phyloP scores from a whole-genome alignment of 1,284 basidiomycete genomes.

The Clitocybe nebularis region DNA sequence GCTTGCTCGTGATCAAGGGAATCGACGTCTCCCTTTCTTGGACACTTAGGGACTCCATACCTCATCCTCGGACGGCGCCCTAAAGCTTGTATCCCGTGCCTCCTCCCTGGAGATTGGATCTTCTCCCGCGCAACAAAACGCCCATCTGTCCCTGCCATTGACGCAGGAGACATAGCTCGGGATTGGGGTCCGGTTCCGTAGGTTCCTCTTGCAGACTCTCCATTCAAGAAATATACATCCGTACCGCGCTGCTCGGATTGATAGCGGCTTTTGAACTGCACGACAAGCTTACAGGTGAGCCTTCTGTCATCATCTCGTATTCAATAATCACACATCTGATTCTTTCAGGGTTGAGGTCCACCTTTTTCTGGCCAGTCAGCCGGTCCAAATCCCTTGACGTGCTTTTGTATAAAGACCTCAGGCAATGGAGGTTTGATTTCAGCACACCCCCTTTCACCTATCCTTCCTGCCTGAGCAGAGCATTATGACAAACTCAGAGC shows the following conservation, averaged over 20 bases:
- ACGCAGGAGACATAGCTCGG: too few relatives aligned
- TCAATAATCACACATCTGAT: slow-evolving; percentile 9
- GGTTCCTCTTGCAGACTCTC: too few relatives aligned
- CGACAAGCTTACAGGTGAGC: slow-evolving; percentile 10
- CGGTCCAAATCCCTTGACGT: slow-evolving; percentile 11
- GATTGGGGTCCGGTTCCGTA: too few relatives aligned
- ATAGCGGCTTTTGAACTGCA: slow-evolving; percentile 8
- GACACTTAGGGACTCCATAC: too few relatives aligned
- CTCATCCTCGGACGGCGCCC: too few relatives aligned
- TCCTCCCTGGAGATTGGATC: too few relatives aligned
- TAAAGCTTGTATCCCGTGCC: too few relatives aligned
- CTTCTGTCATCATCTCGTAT: slow-evolving; percentile 12
- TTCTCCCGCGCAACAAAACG: too few relatives aligned
- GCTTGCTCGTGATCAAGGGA: too few relatives aligned
- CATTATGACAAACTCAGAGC: not conserved
- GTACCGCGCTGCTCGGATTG: slow-evolving; percentile 4
- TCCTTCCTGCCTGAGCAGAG: not conserved
- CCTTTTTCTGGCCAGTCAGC: slow-evolving; percentile 14
- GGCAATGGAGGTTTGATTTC: not conserved
- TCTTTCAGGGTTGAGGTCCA: slow-evolving; percentile 13
- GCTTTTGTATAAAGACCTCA: slow-evolving; percentile 13
- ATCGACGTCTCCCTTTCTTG: too few relatives aligned
- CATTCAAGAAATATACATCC: too few relatives aligned
- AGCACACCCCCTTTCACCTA: not conserved
- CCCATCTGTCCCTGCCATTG: too few relatives aligned